These are phyloP conservation scores for Chrysanthemum makinoi DNA, from an alignment of 129 eudicot genomes.

Conservation along the genomic window DNA sequence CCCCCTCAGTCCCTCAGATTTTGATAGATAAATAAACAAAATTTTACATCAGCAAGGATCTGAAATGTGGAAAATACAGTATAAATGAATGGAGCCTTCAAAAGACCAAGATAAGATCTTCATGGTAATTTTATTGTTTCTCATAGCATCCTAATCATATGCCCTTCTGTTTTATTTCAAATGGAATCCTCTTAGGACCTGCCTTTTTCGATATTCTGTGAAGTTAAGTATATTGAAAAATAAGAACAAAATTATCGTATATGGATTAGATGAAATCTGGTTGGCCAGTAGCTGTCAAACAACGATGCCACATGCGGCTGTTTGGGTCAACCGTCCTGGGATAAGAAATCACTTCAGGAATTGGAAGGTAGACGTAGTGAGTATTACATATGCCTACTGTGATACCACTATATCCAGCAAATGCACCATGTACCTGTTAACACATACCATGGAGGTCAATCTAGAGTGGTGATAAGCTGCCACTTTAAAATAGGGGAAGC, in stretches of 20 bases:
- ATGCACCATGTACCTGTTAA: conserved; percentile 95
- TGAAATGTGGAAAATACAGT: background rate
- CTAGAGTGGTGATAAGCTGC: background rate
- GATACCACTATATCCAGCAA: conserved; percentile 97
- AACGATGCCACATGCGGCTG: conserved; percentile 99
- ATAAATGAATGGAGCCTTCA: background rate
- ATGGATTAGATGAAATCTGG: conserved; percentile 70
- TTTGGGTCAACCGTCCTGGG: conserved; percentile 83
- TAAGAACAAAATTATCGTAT: conserved; percentile 5
- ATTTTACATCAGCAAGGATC: conserved; percentile 13
- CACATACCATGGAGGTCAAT: conserved; percentile 8
- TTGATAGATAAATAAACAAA: background rate
- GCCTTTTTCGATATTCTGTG: background rate
- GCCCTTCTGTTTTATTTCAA: background rate
- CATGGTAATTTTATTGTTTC: conserved; percentile 3
- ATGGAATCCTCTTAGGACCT: background rate
- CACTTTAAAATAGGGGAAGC: background rate
- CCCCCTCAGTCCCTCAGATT: conserved; percentile 1
- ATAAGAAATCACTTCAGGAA: conserved; percentile 85
- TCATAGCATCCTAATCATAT: background rate
- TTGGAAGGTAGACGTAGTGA: conserved; percentile 94
- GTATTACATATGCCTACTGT: conserved; percentile 98
- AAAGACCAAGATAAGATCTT: background rate
- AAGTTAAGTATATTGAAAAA: background rate
- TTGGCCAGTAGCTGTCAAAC: conserved; percentile 98